Evolutionary conservation across 1,284 basidiomycete species (phyloP), one percentile per base, ranked within the genome.

Genomic region (Microbotryum scabiosae): DNA sequence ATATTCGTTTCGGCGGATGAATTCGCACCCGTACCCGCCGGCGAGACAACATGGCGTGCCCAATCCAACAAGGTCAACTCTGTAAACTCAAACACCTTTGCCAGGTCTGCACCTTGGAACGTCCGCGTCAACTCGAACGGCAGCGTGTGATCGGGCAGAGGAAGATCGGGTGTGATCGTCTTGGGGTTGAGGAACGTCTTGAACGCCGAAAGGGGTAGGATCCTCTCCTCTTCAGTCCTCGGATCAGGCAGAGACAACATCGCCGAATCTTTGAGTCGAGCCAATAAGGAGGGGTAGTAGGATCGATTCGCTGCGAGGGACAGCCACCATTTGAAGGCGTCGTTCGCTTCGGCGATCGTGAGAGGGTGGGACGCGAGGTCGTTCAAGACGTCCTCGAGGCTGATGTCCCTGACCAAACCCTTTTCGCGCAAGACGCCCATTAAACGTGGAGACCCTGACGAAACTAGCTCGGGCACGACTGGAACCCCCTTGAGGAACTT

Each of bases 281-380:
- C 43, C 16, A 69, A 58, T 12, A 70, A 58, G 8, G 59, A 50
- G 1, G 48, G 26, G 14, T 54, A 54, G 59, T 62, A 64, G 4
- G 46, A 49, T 23, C 49, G 20, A 32, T 67, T 67, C 2, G 69
- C 80, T 47, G 83, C 82, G 18, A 90, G 75, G 26, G 76, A 75
- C 57, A 86, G 82, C 88, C 92, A 96, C 94, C 94, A 99, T 61
- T 84, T 82, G 66, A 97, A 78, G 74, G 89, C 93, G 5, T 84
- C 84, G 23, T 85, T 74, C 77, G 89, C 86, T 75, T 97, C 91
- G 16, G 79, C 76, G 67, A 89, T 82, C 0, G 75, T 75, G 21
- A 98, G 79, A 1, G 93, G 86, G 16, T 88, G 80, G 3, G 80
- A 75, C 18, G 82, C 81, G 7, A 99, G 80, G 73, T 96, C 90